Evolutionary conservation across 129 eudicot species (phyloP), one percentile per base, ranked within the genome.

Genomic region (Arctium minus): DNA sequence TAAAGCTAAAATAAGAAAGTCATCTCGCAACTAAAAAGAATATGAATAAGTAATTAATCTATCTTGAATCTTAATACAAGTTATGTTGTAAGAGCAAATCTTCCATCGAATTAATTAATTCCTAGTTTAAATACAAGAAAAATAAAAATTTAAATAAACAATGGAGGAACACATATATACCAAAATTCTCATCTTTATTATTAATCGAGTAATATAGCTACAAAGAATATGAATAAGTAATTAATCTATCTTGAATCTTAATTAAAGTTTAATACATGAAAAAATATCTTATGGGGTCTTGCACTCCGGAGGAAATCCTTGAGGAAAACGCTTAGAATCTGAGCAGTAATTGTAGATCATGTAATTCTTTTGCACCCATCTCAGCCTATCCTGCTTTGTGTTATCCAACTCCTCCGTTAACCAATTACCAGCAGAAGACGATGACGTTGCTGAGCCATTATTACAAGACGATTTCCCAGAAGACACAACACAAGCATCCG

Each of bases 311-410:
- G 94, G 90, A 6, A 80, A 75, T 0, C 92, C 90, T 48, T 90
- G 90, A 6, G 90, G 92, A 77, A 88, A 90, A 6, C 97, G 53
- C 69, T 84, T 86, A 0, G 80, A 40, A 76, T 92, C 93, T 0
- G 90, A 38, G 79, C 93, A 92, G 56, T 92, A 92, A 33, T 89
- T 92, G 77, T 92, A 92, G 39, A 92, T 80, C 92, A 90, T 88
- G 74, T 86, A 88, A 72, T 90, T 89, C 74, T 86, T 73, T 37
- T 90, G 97, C 72, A 85, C 93, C 93, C 92, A 89, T 78, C 67
- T 74, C 44, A 92, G 31, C 75, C 92, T 88, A 22, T 79, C 85
- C 50, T 80, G 89, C 73, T 78, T 70, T 4, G 89, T 74, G 1
- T 79, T 48, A 78, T 89, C 97, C 81, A 89, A 62, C 72, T 89